Evolutionary conservation across 1,284 basidiomycete genomes (phyloP).

Genomic region (Trichosporon sp.): DNA sequence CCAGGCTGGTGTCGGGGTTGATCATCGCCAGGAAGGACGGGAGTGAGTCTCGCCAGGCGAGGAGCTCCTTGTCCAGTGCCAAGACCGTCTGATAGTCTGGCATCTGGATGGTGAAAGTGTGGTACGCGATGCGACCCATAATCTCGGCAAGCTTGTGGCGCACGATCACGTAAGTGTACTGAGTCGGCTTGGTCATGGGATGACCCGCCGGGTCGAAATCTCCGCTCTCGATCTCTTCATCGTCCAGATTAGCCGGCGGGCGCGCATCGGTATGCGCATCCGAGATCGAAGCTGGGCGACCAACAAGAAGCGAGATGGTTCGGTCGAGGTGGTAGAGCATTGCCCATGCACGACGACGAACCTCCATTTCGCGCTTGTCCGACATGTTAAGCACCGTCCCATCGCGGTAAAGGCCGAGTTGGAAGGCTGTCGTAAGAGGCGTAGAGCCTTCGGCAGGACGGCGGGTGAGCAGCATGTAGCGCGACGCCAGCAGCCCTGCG

Average conservation of each 20-base stretch:
- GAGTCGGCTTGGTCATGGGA: slow-evolving; percentile 54
- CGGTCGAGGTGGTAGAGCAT: slow-evolving; percentile 57
- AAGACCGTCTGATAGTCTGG: slow-evolving; percentile 58
- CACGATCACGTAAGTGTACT: slow-evolving; percentile 57
- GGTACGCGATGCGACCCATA: slow-evolving; percentile 58
- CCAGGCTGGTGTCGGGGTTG: slow-evolving; percentile 52
- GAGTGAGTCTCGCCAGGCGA: slow-evolving; percentile 54
- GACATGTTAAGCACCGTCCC: slow-evolving; percentile 56
- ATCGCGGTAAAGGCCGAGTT: slow-evolving; percentile 58
- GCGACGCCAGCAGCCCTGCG: slow-evolving; percentile 56
- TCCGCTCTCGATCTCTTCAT: slow-evolving; percentile 56
- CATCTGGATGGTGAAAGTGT: slow-evolving; percentile 58
- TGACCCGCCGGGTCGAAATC: slow-evolving; percentile 57
- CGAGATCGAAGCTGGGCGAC: slow-evolving; percentile 56
- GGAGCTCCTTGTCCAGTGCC: slow-evolving; percentile 56
- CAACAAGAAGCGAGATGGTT: slow-evolving; percentile 57
- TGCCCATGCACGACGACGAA: slow-evolving; percentile 57
- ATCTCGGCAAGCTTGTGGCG: slow-evolving; percentile 56
- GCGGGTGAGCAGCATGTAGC: slow-evolving; percentile 58
- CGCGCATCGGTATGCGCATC: slow-evolving; percentile 58
- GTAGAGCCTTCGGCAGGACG: slow-evolving; percentile 58
- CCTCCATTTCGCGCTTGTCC: slow-evolving; percentile 57
- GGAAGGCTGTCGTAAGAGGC: slow-evolving; percentile 57
- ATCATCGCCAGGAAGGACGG: slow-evolving; percentile 53
- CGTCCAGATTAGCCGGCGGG: slow-evolving; percentile 57